Evolutionary conservation across 2,329 filamentous ascomycete genomes (phyloP).

Genomic region (Blastomyces silverae): DNA sequence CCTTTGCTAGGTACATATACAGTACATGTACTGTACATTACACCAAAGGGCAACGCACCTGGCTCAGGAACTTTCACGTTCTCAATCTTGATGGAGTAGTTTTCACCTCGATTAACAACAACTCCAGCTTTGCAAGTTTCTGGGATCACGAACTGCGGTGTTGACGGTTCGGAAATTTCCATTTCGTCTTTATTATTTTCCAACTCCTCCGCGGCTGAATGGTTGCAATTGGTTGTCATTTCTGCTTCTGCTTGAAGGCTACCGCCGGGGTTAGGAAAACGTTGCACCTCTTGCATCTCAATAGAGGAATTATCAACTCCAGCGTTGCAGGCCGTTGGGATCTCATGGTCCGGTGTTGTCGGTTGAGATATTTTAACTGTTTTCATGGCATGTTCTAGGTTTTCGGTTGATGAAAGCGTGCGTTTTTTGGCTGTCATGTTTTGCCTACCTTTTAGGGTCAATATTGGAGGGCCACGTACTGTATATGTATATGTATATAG

Average conservation of each 20-base stretch:
- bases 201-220: background rate
- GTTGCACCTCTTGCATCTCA: too few relatives aligned
- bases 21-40: background rate
- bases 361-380: too few relatives aligned
- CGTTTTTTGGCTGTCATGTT: too few relatives aligned
- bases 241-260: background rate
- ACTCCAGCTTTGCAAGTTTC: slow-evolving; percentile 48
- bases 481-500: background rate
- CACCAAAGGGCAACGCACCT: slow-evolving; percentile 28
- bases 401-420: too few relatives aligned
- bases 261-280: too few relatives aligned
- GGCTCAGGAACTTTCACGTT: slow-evolving; percentile 46
- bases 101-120: slow-evolving; percentile 46
- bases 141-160: slow-evolving; percentile 34
- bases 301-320: too few relatives aligned
- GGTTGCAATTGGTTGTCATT: background rate
- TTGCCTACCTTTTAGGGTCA: background rate
- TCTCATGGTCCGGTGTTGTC: too few relatives aligned
- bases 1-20: background rate
- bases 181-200: background rate
- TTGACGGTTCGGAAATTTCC: background rate
- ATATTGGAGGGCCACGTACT: background rate
- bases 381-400: too few relatives aligned
- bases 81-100: slow-evolving; percentile 45
- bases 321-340: too few relatives aligned